These are phyloP conservation scores for Bauhinia variegata DNA, from an alignment of 306 rosid species.

Conservation along the genomic window DNA sequence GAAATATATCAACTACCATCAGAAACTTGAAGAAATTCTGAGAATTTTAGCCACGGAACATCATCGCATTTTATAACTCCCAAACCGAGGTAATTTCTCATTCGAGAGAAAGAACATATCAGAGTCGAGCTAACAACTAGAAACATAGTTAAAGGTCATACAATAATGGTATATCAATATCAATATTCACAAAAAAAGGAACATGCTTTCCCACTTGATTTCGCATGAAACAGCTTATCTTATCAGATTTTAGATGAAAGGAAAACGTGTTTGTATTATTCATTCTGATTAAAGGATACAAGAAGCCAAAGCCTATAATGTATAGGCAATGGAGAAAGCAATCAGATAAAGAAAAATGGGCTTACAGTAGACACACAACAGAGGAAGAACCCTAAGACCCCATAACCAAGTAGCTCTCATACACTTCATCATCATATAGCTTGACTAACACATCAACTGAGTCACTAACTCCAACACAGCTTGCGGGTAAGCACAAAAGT, in stretches of 20 bases:
- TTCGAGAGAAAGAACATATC: conserved; percentile 18
- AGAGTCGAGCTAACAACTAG: conserved; percentile 15
- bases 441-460: too few relatives aligned
- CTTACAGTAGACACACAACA: too few relatives aligned
- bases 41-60: conserved; percentile 8
- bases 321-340: too few relatives aligned
- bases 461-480: not conserved
- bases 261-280: too few relatives aligned
- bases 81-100: conserved; percentile 15
- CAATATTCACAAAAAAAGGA: not conserved
- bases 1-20: not conserved
- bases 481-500: not conserved
- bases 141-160: not conserved
- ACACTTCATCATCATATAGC: too few relatives aligned
- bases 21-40: conserved; percentile 1
- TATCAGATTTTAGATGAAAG: too few relatives aligned
- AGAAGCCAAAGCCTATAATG: too few relatives aligned
- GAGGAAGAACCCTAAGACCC: not conserved
- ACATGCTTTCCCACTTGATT: too few relatives aligned
- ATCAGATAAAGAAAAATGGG: too few relatives aligned
- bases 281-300: too few relatives aligned
- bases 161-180: too few relatives aligned
- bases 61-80: conserved; percentile 3
- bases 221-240: too few relatives aligned
- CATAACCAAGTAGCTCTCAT: not conserved